Conservation (phyloP, 148 eudicot species). For the Bassia scoparia region DNA sequence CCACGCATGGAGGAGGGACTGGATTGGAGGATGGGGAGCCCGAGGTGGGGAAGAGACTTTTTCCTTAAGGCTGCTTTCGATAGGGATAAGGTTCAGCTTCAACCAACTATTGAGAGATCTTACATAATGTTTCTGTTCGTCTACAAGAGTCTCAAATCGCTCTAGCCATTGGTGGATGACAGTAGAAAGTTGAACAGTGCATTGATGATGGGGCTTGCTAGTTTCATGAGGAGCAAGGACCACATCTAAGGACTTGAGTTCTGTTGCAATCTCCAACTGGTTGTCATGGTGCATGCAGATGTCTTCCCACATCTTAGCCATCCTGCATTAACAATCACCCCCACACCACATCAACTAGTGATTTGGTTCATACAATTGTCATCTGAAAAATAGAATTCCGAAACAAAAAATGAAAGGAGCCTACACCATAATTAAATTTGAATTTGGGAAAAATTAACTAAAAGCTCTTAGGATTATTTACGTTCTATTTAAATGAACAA, state of each 20-base stretch:
- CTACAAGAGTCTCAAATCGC: conserved; percentile 58
- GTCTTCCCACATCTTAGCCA: conserved; percentile 84
- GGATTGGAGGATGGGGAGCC: conserved; percentile 63
- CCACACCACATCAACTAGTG: not conserved
- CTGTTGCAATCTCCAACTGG: conserved; percentile 49
- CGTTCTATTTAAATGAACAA: too few relatives aligned
- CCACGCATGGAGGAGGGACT: conserved; percentile 69
- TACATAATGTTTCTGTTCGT: conserved; percentile 62
- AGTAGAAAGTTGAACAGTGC: conserved; percentile 53
- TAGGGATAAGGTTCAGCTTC: conserved; percentile 76
- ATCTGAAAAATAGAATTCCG: not conserved
- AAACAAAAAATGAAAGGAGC: too few relatives aligned
- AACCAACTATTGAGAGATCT: conserved; percentile 67
- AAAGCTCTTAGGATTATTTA: too few relatives aligned
- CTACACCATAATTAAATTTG: too few relatives aligned
- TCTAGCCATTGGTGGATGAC: conserved; percentile 62
- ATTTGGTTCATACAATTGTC: not conserved
- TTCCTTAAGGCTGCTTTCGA: conserved; percentile 73
- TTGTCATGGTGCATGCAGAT: conserved; percentile 53
- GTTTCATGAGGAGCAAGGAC: conserved; percentile 58
- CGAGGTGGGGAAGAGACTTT: conserved; percentile 78
- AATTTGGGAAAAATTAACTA: too few relatives aligned
- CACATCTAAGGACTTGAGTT: conserved; percentile 61
- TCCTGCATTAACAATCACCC: conserved; percentile 41
- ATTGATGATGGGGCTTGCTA: conserved; percentile 61